Evolutionary conservation across 116 monocot genomes (phyloP).

Genomic region (Trichopus zeylanicus): DNA sequence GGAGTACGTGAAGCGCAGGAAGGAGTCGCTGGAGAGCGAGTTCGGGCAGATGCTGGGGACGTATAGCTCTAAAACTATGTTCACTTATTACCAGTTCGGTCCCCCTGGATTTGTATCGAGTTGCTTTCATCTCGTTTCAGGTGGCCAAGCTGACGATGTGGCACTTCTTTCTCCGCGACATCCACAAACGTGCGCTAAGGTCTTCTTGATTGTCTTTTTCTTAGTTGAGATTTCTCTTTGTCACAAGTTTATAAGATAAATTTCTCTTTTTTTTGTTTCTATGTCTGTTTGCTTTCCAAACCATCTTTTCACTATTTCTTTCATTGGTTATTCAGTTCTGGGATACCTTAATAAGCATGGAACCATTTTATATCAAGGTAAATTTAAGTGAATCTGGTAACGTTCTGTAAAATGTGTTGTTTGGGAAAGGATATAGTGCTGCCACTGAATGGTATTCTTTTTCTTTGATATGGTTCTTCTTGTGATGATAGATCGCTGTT

Average conservation of each 20-base stretch:
- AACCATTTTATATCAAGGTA: slow-evolving; percentile 94
- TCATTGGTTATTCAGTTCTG: slow-evolving; percentile 47
- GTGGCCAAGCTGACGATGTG: slow-evolving; percentile 69
- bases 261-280: too few species aligned
- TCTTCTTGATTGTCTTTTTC: slow-evolving; percentile 2
- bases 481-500: neutral
- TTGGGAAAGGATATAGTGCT: too few species aligned
- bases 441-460: too few species aligned
- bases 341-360: slow-evolving; percentile 68
- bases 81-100: slow-evolving; percentile 57
- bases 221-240: neutral
- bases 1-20: slow-evolving; percentile 84
- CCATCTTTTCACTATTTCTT: too few species aligned
- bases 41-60: slow-evolving; percentile 73
- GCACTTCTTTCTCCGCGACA: slow-evolving; percentile 69
- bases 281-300: too few species aligned
- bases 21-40: slow-evolving; percentile 73
- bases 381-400: neutral
- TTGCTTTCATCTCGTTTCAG: slow-evolving; percentile 68
- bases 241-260: neutral
- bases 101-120: slow-evolving; percentile 85
- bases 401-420: too few species aligned
- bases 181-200: slow-evolving; percentile 71
- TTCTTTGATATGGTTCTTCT: neutral
- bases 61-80: slow-evolving; percentile 45